Evolutionary conservation across 441 rosid genomes (phyloP).

Genomic region (Bocquillonia castaneifolia): DNA sequence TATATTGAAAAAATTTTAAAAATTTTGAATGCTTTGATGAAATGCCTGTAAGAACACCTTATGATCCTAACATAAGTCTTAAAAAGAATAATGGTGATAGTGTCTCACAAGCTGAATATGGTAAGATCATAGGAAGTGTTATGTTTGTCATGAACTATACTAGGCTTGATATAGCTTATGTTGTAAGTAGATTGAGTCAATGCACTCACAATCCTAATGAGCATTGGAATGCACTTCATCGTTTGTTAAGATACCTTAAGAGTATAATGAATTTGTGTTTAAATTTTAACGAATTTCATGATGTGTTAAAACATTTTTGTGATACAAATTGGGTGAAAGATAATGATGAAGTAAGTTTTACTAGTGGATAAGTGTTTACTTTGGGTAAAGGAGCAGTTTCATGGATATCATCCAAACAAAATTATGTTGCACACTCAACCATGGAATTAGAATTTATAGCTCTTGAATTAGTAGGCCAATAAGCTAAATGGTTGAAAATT

Average conservation of each 20-base stretch:
- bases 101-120: background rate
- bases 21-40: background rate
- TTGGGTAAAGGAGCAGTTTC: background rate
- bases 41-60: background rate
- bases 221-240: background rate
- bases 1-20: background rate
- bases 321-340: background rate
- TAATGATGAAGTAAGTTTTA: background rate
- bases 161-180: background rate
- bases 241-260: background rate
- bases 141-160: background rate
- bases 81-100: too few species aligned
- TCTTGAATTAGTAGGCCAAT: background rate
- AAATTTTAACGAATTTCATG: too few species aligned
- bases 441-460: background rate
- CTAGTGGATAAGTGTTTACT: background rate
- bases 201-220: background rate
- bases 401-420: background rate
- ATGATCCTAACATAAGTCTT: background rate
- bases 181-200: background rate
- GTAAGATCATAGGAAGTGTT: background rate
- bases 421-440: background rate
- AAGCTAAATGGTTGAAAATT: background rate
- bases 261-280: background rate
- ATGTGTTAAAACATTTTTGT: background rate